These are phyloP conservation scores for Ettlia oleoabundans DNA, from an alignment of 139 green algal species.

Conservation along the genomic window DNA sequence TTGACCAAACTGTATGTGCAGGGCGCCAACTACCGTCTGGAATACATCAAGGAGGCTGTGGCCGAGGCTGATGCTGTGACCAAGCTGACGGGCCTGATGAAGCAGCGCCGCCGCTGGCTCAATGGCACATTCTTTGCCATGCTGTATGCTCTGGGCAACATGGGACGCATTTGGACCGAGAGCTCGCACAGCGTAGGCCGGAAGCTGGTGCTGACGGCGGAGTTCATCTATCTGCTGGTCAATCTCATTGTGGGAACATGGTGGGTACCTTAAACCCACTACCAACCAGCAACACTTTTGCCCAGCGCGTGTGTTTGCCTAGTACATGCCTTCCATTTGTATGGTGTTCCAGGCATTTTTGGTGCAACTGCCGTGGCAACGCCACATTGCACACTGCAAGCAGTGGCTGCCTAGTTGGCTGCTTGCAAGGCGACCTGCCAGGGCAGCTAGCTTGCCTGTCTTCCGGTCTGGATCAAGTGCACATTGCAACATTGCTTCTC, in stretches of 20 bases:
- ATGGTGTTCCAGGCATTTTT: too few relatives aligned
- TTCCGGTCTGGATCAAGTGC: too few relatives aligned
- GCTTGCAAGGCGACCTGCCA: too few relatives aligned
- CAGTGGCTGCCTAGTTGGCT: too few relatives aligned
- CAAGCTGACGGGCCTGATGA: constrained; percentile 49
- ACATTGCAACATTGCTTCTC: too few relatives aligned
- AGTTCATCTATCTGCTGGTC: constrained; percentile 38
- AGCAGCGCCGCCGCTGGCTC: constrained; percentile 55
- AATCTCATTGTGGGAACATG: constrained; percentile 38
- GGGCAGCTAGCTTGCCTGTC: too few relatives aligned
- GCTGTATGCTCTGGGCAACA: constrained; percentile 53
- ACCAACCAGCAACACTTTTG: too few relatives aligned
- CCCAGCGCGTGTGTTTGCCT: too few relatives aligned
- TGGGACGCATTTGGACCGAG: constrained; percentile 52
- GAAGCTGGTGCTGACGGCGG: constrained; percentile 17
- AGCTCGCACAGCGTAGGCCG: constrained; percentile 31
- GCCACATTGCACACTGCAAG: too few relatives aligned
- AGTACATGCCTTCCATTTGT: too few relatives aligned
- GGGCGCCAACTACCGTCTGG: constrained; percentile 37
- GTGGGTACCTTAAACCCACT: background rate
- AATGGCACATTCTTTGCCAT: constrained; percentile 59
- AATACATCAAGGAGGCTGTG: constrained; percentile 57
- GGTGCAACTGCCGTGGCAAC: too few relatives aligned
- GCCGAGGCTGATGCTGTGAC: constrained; percentile 52
- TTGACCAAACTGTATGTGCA: background rate